Base-by-base conservation (phyloP, 305 asterid species). In the Nicotiana rustica region DNA sequence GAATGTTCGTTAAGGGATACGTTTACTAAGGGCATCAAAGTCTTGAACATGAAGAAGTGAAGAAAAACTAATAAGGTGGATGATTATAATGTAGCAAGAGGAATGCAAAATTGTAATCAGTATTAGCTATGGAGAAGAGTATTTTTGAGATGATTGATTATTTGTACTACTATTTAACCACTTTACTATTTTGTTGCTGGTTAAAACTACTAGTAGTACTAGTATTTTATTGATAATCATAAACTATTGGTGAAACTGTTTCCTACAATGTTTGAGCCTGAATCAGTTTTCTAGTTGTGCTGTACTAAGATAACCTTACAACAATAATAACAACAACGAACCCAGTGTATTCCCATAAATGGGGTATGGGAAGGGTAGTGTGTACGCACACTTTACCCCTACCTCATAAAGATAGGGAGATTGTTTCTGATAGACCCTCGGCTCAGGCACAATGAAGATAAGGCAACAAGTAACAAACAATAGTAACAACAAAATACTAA, bases 1-100 rank as follows among this genome's bases (percentile, higher is more conserved):
- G 93, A 67, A 85, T 92, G 95, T 93, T 89, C 31, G 93, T 91
- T 35, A 92, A 92, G 86, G 93, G 91, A 83, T 89, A 93, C 80
- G 86, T 82, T 73, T 92, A 91, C 89, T 93, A 84, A 89, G 89
- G 82, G 19, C 71, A 79, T 44, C 7, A 36, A 68, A 35, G 76
- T 67, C 12, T 36, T 65, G 70, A 65, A 29, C 70, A 65, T 1
- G 9, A 65, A 25, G 10, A 65, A 29, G 5, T 29, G 70, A 59
- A 5, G 3, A n/a, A n/a, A 59, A 0, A 59, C 2, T 19, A 64
- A 10, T 61, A 64, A 64, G 17, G 1, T 62, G 35, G 35, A 21
- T 62, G 67, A 62, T 10, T 62, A 62, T 62, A 62, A 36, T 62
- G 68, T 62, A 62, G 35, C 3, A 18, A 41, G 36, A 10, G 68